Evolutionary conservation across 805 yeast species (phyloP).

Genomic region (Sugiyamaella mastotermitis): DNA sequence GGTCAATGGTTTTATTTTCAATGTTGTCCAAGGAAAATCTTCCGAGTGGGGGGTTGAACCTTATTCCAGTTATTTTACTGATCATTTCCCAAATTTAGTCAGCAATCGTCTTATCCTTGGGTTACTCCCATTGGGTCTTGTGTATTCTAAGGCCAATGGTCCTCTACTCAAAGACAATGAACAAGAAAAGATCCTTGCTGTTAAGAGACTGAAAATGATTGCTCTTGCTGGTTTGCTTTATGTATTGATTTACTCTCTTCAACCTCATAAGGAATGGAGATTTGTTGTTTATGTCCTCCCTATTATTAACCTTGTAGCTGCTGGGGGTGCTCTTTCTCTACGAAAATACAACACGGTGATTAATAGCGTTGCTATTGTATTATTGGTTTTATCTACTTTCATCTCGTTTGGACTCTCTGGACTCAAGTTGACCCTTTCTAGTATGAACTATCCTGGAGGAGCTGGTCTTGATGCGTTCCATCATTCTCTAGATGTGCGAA

Average conservation of each 20-base stretch:
- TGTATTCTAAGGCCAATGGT: slow-evolving; percentile 27
- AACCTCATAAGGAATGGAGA: slow-evolving; percentile 94
- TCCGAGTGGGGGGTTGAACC: slow-evolving; percentile 85
- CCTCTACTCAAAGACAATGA: not conserved
- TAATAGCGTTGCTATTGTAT: no score
- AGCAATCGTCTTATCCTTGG: slow-evolving; percentile 30
- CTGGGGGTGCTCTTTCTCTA: slow-evolving; percentile 46
- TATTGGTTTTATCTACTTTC: slow-evolving; percentile 30
- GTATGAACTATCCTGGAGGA: slow-evolving; percentile 88
- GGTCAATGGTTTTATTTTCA: slow-evolving; percentile 61
- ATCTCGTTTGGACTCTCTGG: slow-evolving; percentile 38
- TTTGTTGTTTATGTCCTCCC: slow-evolving; percentile 77
- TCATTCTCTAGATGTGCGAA: slow-evolving; percentile 22
- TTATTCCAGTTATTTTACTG: slow-evolving; percentile 55
- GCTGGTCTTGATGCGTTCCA: slow-evolving; percentile 56
- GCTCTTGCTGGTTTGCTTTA: slow-evolving; percentile 48
- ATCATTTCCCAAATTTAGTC: slow-evolving; percentile 39
- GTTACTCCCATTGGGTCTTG: slow-evolving; percentile 40
- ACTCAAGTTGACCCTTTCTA: slow-evolving; percentile 55
- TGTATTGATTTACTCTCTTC: slow-evolving; percentile 63
- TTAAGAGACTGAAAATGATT: slow-evolving; percentile 20
- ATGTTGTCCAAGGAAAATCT: slow-evolving; percentile 70
- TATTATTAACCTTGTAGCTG: slow-evolving; percentile 54
- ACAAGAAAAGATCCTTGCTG: no score
- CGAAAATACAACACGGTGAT: no score